A percentile compares a stretch with the other conserved stretches of the same genome.
Evolutionary conservation across 208 protist species (phyloP).

Genomic region (Acanthamoeba sp.): DNA sequence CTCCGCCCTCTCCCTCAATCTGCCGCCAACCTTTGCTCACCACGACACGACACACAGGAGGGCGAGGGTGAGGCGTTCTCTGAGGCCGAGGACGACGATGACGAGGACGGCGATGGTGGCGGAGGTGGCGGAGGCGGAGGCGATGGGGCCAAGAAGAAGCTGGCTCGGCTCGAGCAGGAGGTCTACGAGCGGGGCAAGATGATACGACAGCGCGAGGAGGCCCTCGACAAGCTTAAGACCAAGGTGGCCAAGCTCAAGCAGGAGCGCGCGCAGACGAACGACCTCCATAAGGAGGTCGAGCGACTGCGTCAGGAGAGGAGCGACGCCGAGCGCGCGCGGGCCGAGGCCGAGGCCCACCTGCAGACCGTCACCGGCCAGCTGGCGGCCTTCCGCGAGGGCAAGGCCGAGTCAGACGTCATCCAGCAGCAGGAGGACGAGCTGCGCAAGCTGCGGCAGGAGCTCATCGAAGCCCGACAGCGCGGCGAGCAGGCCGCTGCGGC

Average conservation of each 20-base stretch:
- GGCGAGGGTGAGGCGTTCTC: constrained; percentile 57
- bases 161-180: constrained; percentile 63
- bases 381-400: background rate
- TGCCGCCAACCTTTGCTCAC: background rate
- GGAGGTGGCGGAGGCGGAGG: background rate
- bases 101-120: background rate
- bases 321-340: background rate
- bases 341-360: constrained; percentile 5
- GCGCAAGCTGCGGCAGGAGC: background rate
- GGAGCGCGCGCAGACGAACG: background rate
- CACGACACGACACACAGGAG: background rate
- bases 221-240: constrained; percentile 40
- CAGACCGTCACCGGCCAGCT: background rate
- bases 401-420: constrained; percentile 3
- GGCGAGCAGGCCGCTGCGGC: background rate
- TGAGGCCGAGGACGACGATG: constrained; percentile 18
- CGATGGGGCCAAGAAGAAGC: constrained; percentile 45
- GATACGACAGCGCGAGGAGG: constrained; percentile 50
- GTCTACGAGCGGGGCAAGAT: constrained; percentile 64
- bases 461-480: background rate
- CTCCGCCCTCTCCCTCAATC: background rate
- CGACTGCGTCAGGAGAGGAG: background rate
- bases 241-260: constrained; percentile 53
- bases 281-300: background rate
- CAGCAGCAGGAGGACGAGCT: constrained; percentile 54